Percentiles rank a stretch among this genome's conserved stretches.
These are phyloP conservation scores for Yarrowia deformans DNA, from an alignment of 805 yeast species.

Conservation along the genomic window DNA sequence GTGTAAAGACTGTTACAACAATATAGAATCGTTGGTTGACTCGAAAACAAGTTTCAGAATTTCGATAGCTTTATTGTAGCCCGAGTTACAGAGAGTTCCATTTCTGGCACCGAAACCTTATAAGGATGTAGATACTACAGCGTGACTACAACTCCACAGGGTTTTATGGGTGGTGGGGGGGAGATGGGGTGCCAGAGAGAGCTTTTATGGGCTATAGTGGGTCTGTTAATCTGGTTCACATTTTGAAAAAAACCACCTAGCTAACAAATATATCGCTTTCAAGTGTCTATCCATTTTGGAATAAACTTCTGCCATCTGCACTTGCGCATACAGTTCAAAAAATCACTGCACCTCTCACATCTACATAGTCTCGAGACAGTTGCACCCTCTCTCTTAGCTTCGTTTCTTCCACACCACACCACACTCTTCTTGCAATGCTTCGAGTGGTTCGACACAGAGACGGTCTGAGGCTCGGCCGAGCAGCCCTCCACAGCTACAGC, in stretches of 20 bases:
- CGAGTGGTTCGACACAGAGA: constrained; percentile 2
- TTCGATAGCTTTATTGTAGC: not conserved
- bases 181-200: not conserved
- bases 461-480: not conserved
- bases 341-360: constrained; percentile 22
- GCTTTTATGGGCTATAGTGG: not conserved
- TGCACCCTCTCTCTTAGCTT: no score
- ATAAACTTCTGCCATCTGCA: not conserved
- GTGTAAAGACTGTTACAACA: no score
- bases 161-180: not conserved
- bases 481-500: not conserved
- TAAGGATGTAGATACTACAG: constrained; percentile 11
- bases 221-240: not conserved
- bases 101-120: not conserved
- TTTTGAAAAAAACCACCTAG: not conserved
- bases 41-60: constrained; percentile 1
- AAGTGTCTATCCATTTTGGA: no score
- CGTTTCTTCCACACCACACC: not conserved
- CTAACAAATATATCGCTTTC: no score
- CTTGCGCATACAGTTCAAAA: constrained; percentile 33
- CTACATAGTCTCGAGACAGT: constrained; percentile 15
- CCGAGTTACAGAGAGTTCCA: not conserved
- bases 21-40: no score
- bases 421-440: not conserved
- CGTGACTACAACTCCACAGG: constrained; percentile 25